Percentiles rank a stretch among this genome's conserved stretches.
These are phyloP conservation scores for Lentinula novae-zelandiae DNA, from an alignment of 1,284 basidiomycete species.

Conservation along the genomic window DNA sequence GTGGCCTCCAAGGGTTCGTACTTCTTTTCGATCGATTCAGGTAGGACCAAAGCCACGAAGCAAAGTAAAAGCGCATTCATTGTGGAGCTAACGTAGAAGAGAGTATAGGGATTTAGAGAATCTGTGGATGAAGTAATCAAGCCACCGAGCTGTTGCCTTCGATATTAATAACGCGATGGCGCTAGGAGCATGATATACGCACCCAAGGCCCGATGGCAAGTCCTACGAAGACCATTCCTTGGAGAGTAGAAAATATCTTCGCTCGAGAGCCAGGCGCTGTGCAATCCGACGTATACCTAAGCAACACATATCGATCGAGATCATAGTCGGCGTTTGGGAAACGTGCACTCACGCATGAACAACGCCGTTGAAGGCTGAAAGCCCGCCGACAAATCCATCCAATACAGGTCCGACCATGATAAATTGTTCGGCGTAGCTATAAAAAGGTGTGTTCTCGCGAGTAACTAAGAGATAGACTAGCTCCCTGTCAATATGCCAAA, in stretches of 20 bases:
- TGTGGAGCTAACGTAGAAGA: constrained; percentile 38
- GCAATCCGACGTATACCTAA: constrained; percentile 49
- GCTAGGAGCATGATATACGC: constrained; percentile 3
- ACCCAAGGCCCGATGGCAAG: constrained; percentile 50
- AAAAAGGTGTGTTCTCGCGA: constrained; percentile 34
- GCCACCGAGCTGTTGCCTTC: constrained; percentile 25
- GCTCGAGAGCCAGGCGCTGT: constrained; percentile 47
- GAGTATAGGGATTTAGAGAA: constrained; percentile 29
- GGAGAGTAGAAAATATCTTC: constrained; percentile 48
- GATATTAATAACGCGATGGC: constrained; percentile 13
- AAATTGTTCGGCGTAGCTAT: constrained; percentile 37
- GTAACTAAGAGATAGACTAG: constrained; percentile 44
- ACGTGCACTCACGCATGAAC: constrained; percentile 39
- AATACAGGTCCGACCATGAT: constrained; percentile 44
- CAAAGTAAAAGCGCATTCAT: constrained; percentile 32
- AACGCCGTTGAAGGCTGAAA: constrained; percentile 48
- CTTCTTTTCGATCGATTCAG: constrained; percentile 36
- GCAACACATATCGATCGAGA: constrained; percentile 5
- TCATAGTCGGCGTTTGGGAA: neutral
- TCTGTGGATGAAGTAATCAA: constrained; percentile 20
- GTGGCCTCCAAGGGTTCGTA: constrained; percentile 22
- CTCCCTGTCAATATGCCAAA: constrained; percentile 31
- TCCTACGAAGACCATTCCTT: constrained; percentile 48
- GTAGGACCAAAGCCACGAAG: constrained; percentile 41
- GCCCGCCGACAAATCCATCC: constrained; percentile 46